Evolutionary conservation across 2,329 filamentous ascomycete genomes (phyloP).

Genomic region (Clarireedia homoeocarpa): DNA sequence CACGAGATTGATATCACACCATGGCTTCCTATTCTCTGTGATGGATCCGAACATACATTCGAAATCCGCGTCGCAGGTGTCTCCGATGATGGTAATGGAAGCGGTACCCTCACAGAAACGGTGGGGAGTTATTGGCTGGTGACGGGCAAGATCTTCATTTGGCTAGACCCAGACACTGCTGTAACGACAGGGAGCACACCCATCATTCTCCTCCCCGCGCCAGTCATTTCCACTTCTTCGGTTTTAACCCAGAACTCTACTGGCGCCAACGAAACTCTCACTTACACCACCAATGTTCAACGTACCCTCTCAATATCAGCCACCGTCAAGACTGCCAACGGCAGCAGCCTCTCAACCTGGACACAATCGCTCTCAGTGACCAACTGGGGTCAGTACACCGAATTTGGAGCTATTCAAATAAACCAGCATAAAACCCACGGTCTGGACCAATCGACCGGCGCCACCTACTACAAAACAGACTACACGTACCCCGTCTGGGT

Average conservation of each 20-base stretch:
- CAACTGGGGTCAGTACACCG: conserved; percentile 47
- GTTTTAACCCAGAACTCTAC: conserved; percentile 37
- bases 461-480: conserved; percentile 25
- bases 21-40: conserved; percentile 61
- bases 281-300: conserved; percentile 48
- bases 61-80: conserved; percentile 60
- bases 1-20: conserved; percentile 77
- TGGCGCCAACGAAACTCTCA: conserved; percentile 51
- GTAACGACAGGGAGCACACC: conserved; percentile 44
- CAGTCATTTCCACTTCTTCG: conserved; percentile 44
- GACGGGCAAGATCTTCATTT: conserved; percentile 75
- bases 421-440: conserved; percentile 45
- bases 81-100: conserved; percentile 42
- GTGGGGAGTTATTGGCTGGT: conserved; percentile 67
- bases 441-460: conserved; percentile 32
- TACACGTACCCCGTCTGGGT: conserved; percentile 56
- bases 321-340: conserved; percentile 40
- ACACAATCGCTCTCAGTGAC: conserved; percentile 48
- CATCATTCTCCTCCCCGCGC: conserved; percentile 28
- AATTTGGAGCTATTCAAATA: conserved; percentile 46
- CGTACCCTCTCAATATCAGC: conserved; percentile 48
- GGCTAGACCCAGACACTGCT: conserved; percentile 47
- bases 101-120: conserved; percentile 41
- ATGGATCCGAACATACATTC: conserved; percentile 58
- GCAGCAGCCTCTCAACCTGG: conserved; percentile 42